phyloP scores from a whole-genome alignment of 768 basidiomycete genomes.

The Tylopilus intermedius region DNA sequence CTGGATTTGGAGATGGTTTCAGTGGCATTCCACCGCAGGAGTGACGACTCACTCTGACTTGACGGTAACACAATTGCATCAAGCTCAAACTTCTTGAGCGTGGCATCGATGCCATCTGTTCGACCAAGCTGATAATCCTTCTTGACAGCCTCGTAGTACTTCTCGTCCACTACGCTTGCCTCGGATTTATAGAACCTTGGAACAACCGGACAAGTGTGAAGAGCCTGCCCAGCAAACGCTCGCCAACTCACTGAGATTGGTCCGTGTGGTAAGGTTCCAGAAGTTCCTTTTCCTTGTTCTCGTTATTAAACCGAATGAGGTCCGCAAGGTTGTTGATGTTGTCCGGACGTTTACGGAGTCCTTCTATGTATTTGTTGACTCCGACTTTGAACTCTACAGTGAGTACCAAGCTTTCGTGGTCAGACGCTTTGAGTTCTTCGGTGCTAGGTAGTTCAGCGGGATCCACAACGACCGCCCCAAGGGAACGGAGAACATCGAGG shows the following conservation, averaged over 20 bases:
- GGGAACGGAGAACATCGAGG: constrained; percentile 32
- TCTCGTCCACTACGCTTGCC: constrained; percentile 23
- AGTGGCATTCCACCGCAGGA: neutral
- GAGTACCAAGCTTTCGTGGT: constrained; percentile 50
- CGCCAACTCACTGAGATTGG: constrained; percentile 32
- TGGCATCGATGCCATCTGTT: constrained; percentile 51
- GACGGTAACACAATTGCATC: constrained; percentile 50
- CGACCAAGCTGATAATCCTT: constrained; percentile 45
- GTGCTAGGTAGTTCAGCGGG: constrained; percentile 57
- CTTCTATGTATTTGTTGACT: constrained; percentile 44
- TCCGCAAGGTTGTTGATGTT: constrained; percentile 53
- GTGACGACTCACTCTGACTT: constrained; percentile 9
- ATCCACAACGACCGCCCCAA: constrained; percentile 53
- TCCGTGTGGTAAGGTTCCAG: constrained; percentile 31
- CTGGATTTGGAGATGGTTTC: constrained; percentile 2
- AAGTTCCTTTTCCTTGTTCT: constrained; percentile 47
- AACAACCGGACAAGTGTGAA: neutral
- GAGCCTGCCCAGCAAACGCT: neutral
- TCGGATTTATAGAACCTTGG: constrained; percentile 21
- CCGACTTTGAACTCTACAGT: constrained; percentile 60
- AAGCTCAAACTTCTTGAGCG: constrained; percentile 40
- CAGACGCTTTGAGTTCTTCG: constrained; percentile 41
- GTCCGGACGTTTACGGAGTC: constrained; percentile 48
- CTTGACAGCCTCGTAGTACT: constrained; percentile 42
- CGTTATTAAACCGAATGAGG: constrained; percentile 52